Base-by-base conservation (phyloP, 306 rosid genomes). In the Castanospermum australe region DNA sequence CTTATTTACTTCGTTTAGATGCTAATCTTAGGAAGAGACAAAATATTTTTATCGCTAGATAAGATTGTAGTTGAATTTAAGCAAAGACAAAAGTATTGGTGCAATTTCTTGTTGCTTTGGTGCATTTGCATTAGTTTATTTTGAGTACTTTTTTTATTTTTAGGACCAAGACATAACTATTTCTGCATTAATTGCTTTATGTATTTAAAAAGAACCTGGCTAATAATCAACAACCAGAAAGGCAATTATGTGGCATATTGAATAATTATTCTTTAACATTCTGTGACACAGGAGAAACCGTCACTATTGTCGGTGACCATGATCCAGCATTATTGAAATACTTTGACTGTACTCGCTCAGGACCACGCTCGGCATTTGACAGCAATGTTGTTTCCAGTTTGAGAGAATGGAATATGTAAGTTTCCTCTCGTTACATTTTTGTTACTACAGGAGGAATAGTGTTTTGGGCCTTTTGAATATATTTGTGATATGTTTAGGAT, bases 401-500 rank as follows among this genome's bases (percentile, higher is more conserved):
- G 99, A 95, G 69, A 91, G 90, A 69, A 95, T 95, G 99, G 98
- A 93, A 95, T 93, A 93, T 71, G 99, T 95, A 89, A 90, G 98
- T 78, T 71, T 65, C 33, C 57, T 74, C 41, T 66, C 14, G 7
- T 61, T 55, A 6, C 71, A 6, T 44, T 59, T 52, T 45, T 54
- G 4, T 36, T 20, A 67, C 57, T 39, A 20, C 9, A 10, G 14
- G 52, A 44, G 35, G 41, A 45, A 21, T 24, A 7, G 25, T 36
- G 55, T 77, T 79, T 84, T 67, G n/a, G 52, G 59, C 15, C 17
- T n/a, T 36, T 84, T 62, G 20, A n/a, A 21, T 75, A 2, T 35
- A 48, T 67, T 70, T 75, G n/a, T 57, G 13, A n/a, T 54, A 38
- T 48, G 24, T 36, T 47, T 65, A 76, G n/a, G 65, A 80, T 67